Conservation (phyloP, 1,139 yeast species). For the Suhomyces yuchorum region DNA sequence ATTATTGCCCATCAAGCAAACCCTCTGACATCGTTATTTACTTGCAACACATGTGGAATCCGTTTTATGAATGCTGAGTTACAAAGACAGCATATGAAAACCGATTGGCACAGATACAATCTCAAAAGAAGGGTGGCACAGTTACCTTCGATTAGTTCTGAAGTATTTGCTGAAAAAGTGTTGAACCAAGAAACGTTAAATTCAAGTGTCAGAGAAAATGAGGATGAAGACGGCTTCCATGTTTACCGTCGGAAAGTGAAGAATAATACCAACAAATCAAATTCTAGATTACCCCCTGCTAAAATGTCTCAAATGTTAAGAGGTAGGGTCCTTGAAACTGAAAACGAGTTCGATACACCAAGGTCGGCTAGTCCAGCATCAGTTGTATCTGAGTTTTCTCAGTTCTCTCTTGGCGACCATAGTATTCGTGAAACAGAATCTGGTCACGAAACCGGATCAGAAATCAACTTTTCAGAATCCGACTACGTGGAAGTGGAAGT, state of each 20-base stretch:
- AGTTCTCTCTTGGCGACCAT: conserved; percentile 67
- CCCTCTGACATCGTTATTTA: conserved; percentile 47
- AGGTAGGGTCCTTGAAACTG: conserved; percentile 6
- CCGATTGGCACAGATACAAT: conserved; percentile 95
- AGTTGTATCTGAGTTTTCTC: conserved; percentile 59
- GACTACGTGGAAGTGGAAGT: conserved; percentile 30
- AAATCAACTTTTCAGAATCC: conserved; percentile 46
- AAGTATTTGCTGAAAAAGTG: conserved; percentile 78
- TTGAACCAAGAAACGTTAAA: conserved; percentile 32
- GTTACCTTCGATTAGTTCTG: conserved; percentile 77
- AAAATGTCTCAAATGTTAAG: conserved; percentile 1
- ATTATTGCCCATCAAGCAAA: conserved; percentile 37
- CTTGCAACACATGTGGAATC: conserved; percentile 88
- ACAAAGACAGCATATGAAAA: conserved; percentile 91
- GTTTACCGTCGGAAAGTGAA: conserved; percentile 35
- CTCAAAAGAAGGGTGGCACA: conserved; percentile 89
- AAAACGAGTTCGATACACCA: neutral
- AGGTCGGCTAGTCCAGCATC: conserved; percentile 58
- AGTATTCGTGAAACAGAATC: conserved; percentile 36
- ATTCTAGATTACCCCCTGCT: neutral
- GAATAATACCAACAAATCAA: conserved; percentile 22
- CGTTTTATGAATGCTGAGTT: conserved; percentile 74
- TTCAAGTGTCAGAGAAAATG: conserved; percentile 43
- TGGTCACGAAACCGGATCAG: conserved; percentile 50
- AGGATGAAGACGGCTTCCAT: conserved; percentile 69